Evolutionary conservation across 805 yeast genomes (phyloP).

Genomic region (Pichia californica): DNA sequence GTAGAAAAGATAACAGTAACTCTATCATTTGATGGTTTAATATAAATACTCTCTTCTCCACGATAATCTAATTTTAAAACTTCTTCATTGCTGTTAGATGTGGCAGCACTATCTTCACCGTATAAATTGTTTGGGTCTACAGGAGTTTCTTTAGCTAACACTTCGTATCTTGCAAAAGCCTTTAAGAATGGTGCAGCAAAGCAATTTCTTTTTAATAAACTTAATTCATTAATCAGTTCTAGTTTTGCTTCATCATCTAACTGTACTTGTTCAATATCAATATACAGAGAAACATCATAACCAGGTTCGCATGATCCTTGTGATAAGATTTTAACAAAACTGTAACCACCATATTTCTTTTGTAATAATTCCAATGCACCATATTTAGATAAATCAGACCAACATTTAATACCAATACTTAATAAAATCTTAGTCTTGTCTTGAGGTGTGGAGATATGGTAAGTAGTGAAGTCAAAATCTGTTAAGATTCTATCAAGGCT

Average conservation of each 20-base stretch:
- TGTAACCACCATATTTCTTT: constrained; percentile 41
- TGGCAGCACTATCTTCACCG: constrained; percentile 30
- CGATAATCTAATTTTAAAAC: constrained; percentile 76
- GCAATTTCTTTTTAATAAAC: constrained; percentile 76
- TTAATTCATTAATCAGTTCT: constrained; percentile 53
- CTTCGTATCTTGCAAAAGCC: constrained; percentile 77
- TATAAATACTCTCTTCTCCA: constrained; percentile 86
- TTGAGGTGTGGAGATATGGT: constrained; percentile 86
- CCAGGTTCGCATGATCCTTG: constrained; percentile 56
- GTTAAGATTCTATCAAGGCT: constrained; percentile 80
- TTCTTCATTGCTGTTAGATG: constrained; percentile 40
- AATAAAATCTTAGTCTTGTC: constrained; percentile 57
- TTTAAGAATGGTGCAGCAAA: constrained; percentile 89
- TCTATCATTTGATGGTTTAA: constrained; percentile 90
- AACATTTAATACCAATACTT: constrained; percentile 70
- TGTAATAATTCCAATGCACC: constrained; percentile 54
- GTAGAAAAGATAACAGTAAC: constrained; percentile 96
- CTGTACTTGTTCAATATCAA: constrained; percentile 40
- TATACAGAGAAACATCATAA: constrained; percentile 69
- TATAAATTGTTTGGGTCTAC: constrained; percentile 36
- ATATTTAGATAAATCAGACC: constrained; percentile 62
- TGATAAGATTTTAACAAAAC: constrained; percentile 29
- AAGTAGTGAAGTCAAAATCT: constrained; percentile 94
- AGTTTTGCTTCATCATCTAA: constrained; percentile 40
- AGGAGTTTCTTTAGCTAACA: constrained; percentile 41